Percentiles rank a stretch among this genome's conserved stretches.
Evolutionary conservation across 2,329 filamentous ascomycete genomes (phyloP).

Genomic region (Colletotrichum lindemuthianum): DNA sequence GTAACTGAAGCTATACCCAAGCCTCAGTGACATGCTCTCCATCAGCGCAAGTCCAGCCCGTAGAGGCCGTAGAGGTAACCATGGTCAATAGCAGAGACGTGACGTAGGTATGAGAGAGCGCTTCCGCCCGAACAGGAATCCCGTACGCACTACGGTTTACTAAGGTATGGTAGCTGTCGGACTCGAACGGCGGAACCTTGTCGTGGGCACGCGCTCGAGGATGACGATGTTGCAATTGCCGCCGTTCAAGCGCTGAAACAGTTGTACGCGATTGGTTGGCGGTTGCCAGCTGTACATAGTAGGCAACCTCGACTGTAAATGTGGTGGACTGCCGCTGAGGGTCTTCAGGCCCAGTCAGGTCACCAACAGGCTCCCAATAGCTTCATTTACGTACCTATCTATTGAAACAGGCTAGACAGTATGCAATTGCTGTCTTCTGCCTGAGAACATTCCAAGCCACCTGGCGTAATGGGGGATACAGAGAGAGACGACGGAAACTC

Average conservation of each 20-base stretch:
- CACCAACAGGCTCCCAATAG: too few relatives aligned
- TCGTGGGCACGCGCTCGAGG: not conserved
- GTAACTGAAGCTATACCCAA: not conserved
- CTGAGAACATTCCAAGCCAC: too few relatives aligned
- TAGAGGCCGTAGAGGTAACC: not conserved
- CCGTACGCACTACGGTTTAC: not conserved
- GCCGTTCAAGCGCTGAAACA: not conserved
- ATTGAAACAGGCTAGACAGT: too few relatives aligned
- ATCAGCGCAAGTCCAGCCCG: too few relatives aligned
- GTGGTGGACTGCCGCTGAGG: too few relatives aligned
- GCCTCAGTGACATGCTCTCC: not conserved
- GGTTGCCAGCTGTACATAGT: constrained; percentile 23
- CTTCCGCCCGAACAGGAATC: not conserved
- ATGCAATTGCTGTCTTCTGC: too few relatives aligned
- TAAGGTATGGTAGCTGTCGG: not conserved
- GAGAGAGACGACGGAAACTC: constrained; percentile 2
- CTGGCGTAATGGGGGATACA: not conserved
- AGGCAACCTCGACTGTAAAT: not conserved
- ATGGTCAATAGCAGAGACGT: constrained; percentile 3
- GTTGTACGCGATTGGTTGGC: constrained; percentile 15
- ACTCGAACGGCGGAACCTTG: constrained; percentile 5
- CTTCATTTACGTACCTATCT: too few relatives aligned
- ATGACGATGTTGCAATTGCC: constrained; percentile 17
- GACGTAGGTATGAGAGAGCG: constrained; percentile 16
- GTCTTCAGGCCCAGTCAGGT: too few relatives aligned